Percentiles rank a stretch among this genome's conserved stretches.
Evolutionary conservation across 2,329 filamentous ascomycete species (phyloP).

Genomic region (Claviceps spartinae): DNA sequence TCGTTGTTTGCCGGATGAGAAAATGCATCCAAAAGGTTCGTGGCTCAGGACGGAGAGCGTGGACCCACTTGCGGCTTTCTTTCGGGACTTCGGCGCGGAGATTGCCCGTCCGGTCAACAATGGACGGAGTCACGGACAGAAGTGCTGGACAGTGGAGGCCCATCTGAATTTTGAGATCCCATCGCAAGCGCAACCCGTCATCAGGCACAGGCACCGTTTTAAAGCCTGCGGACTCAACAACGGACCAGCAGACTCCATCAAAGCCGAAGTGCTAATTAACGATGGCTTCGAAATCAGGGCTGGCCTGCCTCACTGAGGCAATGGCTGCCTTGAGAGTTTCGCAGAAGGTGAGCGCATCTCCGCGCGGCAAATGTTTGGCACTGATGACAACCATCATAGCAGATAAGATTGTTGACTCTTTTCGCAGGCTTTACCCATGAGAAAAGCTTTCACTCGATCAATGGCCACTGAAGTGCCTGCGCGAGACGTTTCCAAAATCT

Average conservation of each 20-base stretch:
- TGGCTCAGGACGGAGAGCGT: neutral
- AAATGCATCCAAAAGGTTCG: neutral
- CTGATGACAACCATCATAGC: neutral
- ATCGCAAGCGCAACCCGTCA: constrained; percentile 3
- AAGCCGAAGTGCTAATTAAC: neutral
- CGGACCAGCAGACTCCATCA: neutral
- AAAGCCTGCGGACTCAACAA: neutral
- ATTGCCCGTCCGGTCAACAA: constrained; percentile 9
- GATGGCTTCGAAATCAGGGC: constrained; percentile 23
- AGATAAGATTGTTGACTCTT: neutral
- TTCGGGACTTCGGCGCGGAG: constrained; percentile 12
- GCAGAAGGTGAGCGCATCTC: constrained; percentile 17
- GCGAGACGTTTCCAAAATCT: constrained; percentile 23
- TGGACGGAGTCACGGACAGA: neutral
- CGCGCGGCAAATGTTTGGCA: neutral
- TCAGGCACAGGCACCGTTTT: constrained; percentile 5
- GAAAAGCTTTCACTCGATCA: constrained; percentile 34
- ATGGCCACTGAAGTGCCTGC: constrained; percentile 41
- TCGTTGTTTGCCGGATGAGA: neutral
- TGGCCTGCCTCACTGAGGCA: constrained; percentile 38
- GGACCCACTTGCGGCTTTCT: constrained; percentile 12
- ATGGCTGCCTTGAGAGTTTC: constrained; percentile 36
- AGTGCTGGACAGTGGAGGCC: constrained; percentile 13
- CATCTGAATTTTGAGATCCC: constrained; percentile 13
- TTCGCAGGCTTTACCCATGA: constrained; percentile 19